Evolutionary conservation across 768 basidiomycete genomes (phyloP).

Genomic region (Xerocomellus intermedius): DNA sequence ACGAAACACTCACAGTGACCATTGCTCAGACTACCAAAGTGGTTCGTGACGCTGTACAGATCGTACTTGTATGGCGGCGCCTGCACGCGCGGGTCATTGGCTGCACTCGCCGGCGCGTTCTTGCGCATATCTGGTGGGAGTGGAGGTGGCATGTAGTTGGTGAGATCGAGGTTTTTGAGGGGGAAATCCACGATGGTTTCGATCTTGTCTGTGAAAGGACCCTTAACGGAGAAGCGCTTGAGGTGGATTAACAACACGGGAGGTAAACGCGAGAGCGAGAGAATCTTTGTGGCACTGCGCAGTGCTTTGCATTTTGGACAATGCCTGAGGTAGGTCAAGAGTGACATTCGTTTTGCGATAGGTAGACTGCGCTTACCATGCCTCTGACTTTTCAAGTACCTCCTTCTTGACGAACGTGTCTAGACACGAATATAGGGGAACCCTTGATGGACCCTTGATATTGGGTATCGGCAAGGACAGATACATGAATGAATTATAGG

Average conservation of each 20-base stretch:
- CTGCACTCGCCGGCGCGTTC: conserved; percentile 23
- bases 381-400: conserved; percentile 87
- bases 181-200: conserved; percentile 96
- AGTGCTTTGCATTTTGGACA: conserved; percentile 92
- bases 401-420: conserved; percentile 90
- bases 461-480: conserved; percentile 86
- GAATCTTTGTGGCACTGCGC: conserved; percentile 79
- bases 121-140: conserved; percentile 63
- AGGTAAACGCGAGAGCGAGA: conserved; percentile 89
- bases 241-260: conserved; percentile 91
- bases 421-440: conserved; percentile 77
- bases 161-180: conserved; percentile 54
- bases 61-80: conserved; percentile 92
- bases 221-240: conserved; percentile 89
- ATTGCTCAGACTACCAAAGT: conserved; percentile 89
- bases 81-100: conserved; percentile 78
- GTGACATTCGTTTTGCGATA: neutral
- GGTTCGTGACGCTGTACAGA: conserved; percentile 93
- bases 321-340: conserved; percentile 55
- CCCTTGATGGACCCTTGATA: conserved; percentile 51
- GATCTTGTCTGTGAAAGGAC: conserved; percentile 93
- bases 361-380: conserved; percentile 60
- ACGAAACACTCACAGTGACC: conserved; percentile 80
- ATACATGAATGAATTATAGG: conserved; percentile 96
- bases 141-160: conserved; percentile 84